Percentiles rank a stretch among this genome's conserved stretches.
These are phyloP conservation scores for Aspergillus carbonarius DNA, from an alignment of 2,329 filamentous ascomycete species.

Conservation along the genomic window DNA sequence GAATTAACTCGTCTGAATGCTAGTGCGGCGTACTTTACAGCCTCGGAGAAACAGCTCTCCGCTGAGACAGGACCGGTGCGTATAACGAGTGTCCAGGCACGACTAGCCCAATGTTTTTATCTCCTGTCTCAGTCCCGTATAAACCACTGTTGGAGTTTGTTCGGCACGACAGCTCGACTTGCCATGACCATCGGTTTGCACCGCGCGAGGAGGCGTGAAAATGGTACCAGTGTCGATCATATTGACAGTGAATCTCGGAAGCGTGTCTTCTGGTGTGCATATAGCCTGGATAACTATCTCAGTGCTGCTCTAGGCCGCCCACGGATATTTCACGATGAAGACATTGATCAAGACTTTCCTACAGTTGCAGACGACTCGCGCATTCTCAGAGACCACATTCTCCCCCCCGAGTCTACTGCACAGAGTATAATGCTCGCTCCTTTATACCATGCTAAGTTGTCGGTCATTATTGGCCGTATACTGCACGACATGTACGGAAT, in stretches of 20 bases:
- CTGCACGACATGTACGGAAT: conserved; percentile 46
- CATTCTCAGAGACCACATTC: conserved; percentile 16
- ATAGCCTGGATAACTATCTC: conserved; percentile 21
- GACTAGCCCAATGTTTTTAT: conserved; percentile 40
- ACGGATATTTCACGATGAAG: conserved; percentile 20
- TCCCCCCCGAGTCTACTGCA: conserved; percentile 25
- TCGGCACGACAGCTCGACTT: conserved; percentile 33
- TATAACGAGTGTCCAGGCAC: conserved; percentile 41
- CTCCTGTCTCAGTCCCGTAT: conserved; percentile 34
- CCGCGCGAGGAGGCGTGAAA: conserved; percentile 16
- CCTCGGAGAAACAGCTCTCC: conserved; percentile 31
- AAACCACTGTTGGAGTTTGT: conserved; percentile 38
- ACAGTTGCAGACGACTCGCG: conserved; percentile 22
- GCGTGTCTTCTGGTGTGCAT: conserved; percentile 21
- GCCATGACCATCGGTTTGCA: conserved; percentile 36
- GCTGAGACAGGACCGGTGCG: conserved; percentile 35
- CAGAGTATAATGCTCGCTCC: conserved; percentile 48
- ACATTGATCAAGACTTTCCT: conserved; percentile 23
- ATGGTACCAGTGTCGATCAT: conserved; percentile 2
- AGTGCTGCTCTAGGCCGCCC: conserved; percentile 19
- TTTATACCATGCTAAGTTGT: conserved; percentile 47
- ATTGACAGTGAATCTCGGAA: conserved; percentile 19
- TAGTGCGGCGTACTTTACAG: conserved; percentile 20
- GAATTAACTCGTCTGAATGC: background rate
- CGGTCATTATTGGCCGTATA: conserved; percentile 46